Evolutionary conservation across 2,329 filamentous ascomycete species (phyloP).

Genomic region (Colletotrichum liaoningense): DNA sequence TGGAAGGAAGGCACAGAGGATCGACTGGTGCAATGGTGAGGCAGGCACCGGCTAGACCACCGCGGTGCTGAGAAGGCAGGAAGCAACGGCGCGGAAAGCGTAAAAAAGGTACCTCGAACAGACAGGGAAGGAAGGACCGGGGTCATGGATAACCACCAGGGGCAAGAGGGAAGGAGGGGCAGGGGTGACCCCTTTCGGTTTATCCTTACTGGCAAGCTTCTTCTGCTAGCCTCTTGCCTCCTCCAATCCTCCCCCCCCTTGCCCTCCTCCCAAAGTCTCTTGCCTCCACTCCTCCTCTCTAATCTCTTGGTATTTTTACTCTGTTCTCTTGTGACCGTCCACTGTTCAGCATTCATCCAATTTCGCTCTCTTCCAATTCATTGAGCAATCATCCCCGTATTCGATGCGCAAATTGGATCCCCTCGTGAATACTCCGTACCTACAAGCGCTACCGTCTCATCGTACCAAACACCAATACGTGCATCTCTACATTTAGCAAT

Average conservation of each 20-base stretch:
- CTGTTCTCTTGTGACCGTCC: not conserved
- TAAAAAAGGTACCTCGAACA: not conserved
- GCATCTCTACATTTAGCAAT: not conserved
- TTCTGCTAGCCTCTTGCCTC: not conserved
- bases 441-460: not conserved
- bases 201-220: conserved; percentile 14
- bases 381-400: not conserved
- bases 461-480: not conserved
- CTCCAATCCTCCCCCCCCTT: not conserved
- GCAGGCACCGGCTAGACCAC: not conserved
- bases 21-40: not conserved
- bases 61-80: not conserved
- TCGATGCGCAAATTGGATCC: not conserved
- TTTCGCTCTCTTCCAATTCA: not conserved
- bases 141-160: not conserved
- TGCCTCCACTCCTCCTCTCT: too few species aligned
- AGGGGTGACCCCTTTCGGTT: conserved; percentile 1
- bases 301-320: not conserved
- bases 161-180: conserved; percentile 5
- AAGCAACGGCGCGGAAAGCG: not conserved
- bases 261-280: not conserved
- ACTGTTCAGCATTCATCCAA: too few species aligned
- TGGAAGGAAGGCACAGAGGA: not conserved
- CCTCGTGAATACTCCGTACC: too few species aligned
- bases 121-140: not conserved